phyloP scores from a whole-genome alignment of 768 basidiomycete species.

The Calocybe indica region DNA sequence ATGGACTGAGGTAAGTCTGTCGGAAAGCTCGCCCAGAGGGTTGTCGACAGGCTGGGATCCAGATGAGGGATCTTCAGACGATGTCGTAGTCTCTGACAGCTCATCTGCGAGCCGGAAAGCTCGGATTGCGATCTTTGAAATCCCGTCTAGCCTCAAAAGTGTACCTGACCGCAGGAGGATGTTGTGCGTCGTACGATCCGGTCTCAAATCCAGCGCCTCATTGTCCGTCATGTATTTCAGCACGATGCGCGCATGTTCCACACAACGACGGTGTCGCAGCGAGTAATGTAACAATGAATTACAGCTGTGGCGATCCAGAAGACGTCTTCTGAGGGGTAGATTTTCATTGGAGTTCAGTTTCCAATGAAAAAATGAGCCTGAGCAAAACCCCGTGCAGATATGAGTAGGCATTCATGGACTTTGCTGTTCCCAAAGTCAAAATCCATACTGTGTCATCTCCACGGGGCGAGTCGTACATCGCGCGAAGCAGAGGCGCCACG shows the following conservation, averaged over 20 bases:
- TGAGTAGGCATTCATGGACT: background rate
- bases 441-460: background rate
- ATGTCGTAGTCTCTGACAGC: background rate
- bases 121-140: slow-evolving; percentile 32
- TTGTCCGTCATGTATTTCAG: slow-evolving; percentile 47
- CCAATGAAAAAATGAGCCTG: background rate
- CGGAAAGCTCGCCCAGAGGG: background rate
- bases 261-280: slow-evolving; percentile 52
- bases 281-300: slow-evolving; percentile 65
- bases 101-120: slow-evolving; percentile 15
- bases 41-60: background rate
- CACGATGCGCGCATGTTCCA: slow-evolving; percentile 43
- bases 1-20: slow-evolving; percentile 3
- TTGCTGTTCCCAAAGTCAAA: background rate
- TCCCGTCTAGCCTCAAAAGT: slow-evolving; percentile 37
- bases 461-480: background rate
- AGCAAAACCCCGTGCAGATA: background rate
- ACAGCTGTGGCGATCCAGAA: slow-evolving; percentile 26
- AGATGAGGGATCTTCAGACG: background rate
- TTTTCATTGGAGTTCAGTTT: too few species aligned
- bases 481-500: background rate
- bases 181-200: slow-evolving; percentile 49
- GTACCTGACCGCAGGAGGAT: slow-evolving; percentile 52
- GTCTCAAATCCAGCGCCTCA: slow-evolving; percentile 29
- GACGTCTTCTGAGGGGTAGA: too few species aligned